phyloP scores from a whole-genome alignment of 2,329 filamentous ascomycete genomes.

The Graphilbum fragrans region DNA sequence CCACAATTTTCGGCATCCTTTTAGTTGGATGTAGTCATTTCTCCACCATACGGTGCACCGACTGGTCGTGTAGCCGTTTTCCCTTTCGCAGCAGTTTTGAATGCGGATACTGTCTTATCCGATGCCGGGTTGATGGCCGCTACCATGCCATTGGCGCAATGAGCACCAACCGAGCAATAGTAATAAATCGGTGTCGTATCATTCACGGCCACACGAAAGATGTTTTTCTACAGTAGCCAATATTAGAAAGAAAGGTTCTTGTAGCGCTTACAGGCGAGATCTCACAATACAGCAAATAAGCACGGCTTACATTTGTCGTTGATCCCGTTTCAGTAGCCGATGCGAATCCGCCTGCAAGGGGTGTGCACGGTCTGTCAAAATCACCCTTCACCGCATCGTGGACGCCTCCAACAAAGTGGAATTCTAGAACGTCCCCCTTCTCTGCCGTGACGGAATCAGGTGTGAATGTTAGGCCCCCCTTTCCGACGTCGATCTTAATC shows the following conservation, averaged over 20 bases:
- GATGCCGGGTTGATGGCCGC: conserved; percentile 8
- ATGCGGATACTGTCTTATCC: conserved; percentile 2
- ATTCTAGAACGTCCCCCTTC: conserved; percentile 36
- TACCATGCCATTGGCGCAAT: conserved; percentile 11
- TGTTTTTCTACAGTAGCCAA: background rate
- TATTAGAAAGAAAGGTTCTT: background rate
- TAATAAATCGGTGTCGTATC: conserved; percentile 7
- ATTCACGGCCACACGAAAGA: conserved; percentile 9
- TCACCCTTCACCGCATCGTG: conserved; percentile 37
- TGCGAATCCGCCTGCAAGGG: conserved; percentile 12
- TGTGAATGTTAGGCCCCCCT: conserved; percentile 26
- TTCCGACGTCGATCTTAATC: conserved; percentile 26
- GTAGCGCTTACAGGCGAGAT: background rate
- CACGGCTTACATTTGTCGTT: background rate
- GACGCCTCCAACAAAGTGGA: conserved; percentile 37
- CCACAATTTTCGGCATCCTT: no score
- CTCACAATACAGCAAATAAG: background rate
- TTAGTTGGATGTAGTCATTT: background rate
- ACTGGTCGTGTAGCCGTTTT: conserved; percentile 3
- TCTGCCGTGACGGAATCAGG: conserved; percentile 24
- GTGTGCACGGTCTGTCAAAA: conserved; percentile 35
- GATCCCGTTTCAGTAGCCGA: conserved; percentile 3
- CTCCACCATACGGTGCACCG: conserved; percentile 1
- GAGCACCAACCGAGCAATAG: conserved; percentile 11
- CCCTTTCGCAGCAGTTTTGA: conserved; percentile 4